Conservation (phyloP, 805 yeast species). For the Kuraishia piskuri region DNA sequence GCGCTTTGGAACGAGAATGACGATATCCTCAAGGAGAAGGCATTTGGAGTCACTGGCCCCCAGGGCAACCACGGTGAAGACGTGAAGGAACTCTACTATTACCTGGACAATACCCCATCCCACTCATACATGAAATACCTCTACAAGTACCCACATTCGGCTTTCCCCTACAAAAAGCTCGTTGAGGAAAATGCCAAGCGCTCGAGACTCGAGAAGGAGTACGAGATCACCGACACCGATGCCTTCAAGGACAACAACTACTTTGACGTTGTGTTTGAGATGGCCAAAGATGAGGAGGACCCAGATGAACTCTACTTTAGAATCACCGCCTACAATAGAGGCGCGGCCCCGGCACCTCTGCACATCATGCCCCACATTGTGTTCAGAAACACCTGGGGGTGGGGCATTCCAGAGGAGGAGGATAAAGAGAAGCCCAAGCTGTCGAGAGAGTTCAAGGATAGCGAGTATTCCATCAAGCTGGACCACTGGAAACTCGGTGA, state of each 20-base stretch:
- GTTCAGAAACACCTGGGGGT: slow-evolving; percentile 89
- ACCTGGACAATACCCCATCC: slow-evolving; percentile 86
- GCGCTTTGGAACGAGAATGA: slow-evolving; percentile 92
- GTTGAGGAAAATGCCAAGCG: slow-evolving; percentile 59
- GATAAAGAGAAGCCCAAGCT: slow-evolving; percentile 42
- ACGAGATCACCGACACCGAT: slow-evolving; percentile 76
- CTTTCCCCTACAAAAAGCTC: slow-evolving; percentile 75
- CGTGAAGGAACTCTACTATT: slow-evolving; percentile 78
- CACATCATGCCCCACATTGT: slow-evolving; percentile 80
- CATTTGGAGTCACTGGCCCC: slow-evolving; percentile 84
- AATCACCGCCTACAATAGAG: slow-evolving; percentile 81
- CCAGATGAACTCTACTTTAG: slow-evolving; percentile 77
- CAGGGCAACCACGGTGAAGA: slow-evolving; percentile 97
- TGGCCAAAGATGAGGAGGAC: slow-evolving; percentile 78
- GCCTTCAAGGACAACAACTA: slow-evolving; percentile 63
- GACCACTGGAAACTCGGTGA: slow-evolving; percentile 65
- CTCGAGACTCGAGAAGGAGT: slow-evolving; percentile 63
- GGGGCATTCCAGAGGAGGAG: slow-evolving; percentile 56
- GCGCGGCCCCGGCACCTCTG: slow-evolving; percentile 78
- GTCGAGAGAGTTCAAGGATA: slow-evolving; percentile 27
- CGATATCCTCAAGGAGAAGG: slow-evolving; percentile 72
- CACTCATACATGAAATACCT: slow-evolving; percentile 88
- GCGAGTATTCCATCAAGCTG: slow-evolving; percentile 43
- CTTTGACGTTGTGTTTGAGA: slow-evolving; percentile 82
- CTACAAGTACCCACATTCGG: slow-evolving; percentile 85